Evolutionary conservation across 306 rosid genomes (phyloP).

Genomic region (Pterocarpus santalinus): DNA sequence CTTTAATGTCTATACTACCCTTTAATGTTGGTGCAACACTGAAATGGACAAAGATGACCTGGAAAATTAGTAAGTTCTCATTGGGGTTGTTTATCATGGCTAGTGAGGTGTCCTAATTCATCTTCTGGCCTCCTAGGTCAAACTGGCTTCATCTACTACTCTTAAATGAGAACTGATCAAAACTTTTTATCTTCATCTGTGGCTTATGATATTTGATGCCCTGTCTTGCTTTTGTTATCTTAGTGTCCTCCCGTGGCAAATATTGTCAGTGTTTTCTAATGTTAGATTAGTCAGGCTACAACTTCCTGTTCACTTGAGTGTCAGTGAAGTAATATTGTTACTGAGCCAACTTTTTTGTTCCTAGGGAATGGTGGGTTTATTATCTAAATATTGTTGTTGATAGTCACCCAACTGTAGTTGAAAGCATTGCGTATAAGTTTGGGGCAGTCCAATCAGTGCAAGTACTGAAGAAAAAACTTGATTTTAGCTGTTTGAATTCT

Average conservation of each 20-base stretch:
- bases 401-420: slow-evolving; percentile 18
- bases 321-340: slow-evolving; percentile 3
- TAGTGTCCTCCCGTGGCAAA: not conserved
- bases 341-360: not conserved
- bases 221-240: not conserved
- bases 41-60: not conserved
- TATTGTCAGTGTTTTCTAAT: not conserved
- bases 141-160: not conserved
- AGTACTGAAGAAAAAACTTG: not conserved
- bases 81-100: not conserved
- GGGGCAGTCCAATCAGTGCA: not conserved
- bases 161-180: not conserved
- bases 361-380: not conserved
- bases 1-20: slow-evolving; percentile 10
- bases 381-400: not conserved
- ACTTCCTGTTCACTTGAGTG: slow-evolving; percentile 28
- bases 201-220: not conserved
- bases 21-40: not conserved
- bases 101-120: not conserved
- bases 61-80: not conserved
- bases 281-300: slow-evolving; percentile 19
- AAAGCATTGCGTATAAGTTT: not conserved
- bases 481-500: slow-evolving; percentile 11
- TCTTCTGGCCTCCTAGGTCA: not conserved
- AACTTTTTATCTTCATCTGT: slow-evolving; percentile 21